These are phyloP conservation scores for Pleurotus tuber-regium DNA, from an alignment of 768 basidiomycete species.

Conservation along the genomic window DNA sequence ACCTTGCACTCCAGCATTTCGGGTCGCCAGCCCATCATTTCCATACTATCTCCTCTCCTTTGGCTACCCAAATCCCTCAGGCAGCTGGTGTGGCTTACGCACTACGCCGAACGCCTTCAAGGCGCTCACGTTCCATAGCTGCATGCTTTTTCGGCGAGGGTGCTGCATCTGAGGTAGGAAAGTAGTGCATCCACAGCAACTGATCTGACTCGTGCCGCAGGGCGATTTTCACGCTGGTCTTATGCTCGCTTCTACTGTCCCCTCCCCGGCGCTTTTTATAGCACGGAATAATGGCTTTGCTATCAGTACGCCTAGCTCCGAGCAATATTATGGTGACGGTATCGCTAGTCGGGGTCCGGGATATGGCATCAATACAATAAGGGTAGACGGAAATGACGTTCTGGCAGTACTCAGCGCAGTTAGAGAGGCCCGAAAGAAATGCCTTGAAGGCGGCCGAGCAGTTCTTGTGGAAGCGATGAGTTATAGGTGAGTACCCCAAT, in stretches of 20 bases:
- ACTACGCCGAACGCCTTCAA: conserved; percentile 70
- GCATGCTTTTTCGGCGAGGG: conserved; percentile 94
- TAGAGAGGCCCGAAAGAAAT: conserved; percentile 66
- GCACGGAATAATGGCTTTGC: conserved; percentile 90
- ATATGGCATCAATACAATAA: conserved; percentile 87
- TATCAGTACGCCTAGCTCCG: conserved; percentile 86
- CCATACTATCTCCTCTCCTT: conserved; percentile 90
- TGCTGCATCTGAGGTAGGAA: conserved; percentile 85
- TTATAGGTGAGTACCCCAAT: conserved; percentile 56
- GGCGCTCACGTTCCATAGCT: conserved; percentile 71
- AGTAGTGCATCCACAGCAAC: conserved; percentile 13
- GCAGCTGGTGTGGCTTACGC: conserved; percentile 93
- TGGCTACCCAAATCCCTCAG: conserved; percentile 94
- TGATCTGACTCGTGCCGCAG: conserved; percentile 22
- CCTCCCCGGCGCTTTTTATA: conserved; percentile 71
- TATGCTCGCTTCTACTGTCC: conserved; percentile 73
- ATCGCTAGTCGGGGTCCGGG: conserved; percentile 90
- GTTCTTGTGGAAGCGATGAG: conserved; percentile 90
- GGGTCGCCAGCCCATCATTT: conserved; percentile 84
- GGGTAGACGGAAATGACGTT: conserved; percentile 93
- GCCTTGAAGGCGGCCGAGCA: conserved; percentile 76
- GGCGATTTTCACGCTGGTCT: conserved; percentile 91
- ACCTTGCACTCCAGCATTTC: conserved; percentile 58
- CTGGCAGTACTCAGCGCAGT: conserved; percentile 79
- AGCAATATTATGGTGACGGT: conserved; percentile 92